Base-by-base conservation (phyloP, 306 rosid species). In the Acacia crassicarpa region DNA sequence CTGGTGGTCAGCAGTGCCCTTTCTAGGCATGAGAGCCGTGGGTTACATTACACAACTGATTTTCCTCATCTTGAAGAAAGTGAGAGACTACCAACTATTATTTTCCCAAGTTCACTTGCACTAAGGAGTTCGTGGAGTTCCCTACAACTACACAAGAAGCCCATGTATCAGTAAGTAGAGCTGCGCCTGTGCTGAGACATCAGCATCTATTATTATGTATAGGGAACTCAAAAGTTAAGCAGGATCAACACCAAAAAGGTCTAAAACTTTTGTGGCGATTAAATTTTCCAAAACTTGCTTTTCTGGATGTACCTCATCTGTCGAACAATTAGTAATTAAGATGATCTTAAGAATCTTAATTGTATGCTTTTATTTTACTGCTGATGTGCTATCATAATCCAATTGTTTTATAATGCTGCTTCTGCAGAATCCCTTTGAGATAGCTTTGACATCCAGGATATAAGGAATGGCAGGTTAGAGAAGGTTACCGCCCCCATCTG, bases 1-100 rank as follows among this genome's bases (percentile, higher is more conserved):
- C 86, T 95, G 58, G 98, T 95, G 16, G 86, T 95, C 32, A 88
- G 96, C 86, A 93, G 99, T 35, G 99, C 99, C 30, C 96, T 95
- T 44, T 86, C 97, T 5, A 76, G 99, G 84, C 99, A 86, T 14
- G 99, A 95, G 82, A 95, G 99, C 82, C 93, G 98, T 5, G 99
- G 99, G 33, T 89, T 95, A 23, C 99, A 95, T 87, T 95, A 92
- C 84, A 93, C 97, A 0, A 69, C 86, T 45, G 99, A 95, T 83
- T 95, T 95, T 89, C 99, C 99, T 14, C 66, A 90, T 83, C 87
- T 92, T 2, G 94, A 89, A 81, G 99, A 95, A 81, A 93, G 98
- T 72, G 86, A 85, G 89, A 88, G 99, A 85, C 89, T 93, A n/a
- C 99, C 99, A 68, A 95, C 99, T 33, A 87, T 95, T 41, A 95